Evolutionary conservation across 2,329 filamentous ascomycete genomes (phyloP), one percentile per base, ranked within the genome.

Genomic region (Chrysoporthe austroafricana): DNA sequence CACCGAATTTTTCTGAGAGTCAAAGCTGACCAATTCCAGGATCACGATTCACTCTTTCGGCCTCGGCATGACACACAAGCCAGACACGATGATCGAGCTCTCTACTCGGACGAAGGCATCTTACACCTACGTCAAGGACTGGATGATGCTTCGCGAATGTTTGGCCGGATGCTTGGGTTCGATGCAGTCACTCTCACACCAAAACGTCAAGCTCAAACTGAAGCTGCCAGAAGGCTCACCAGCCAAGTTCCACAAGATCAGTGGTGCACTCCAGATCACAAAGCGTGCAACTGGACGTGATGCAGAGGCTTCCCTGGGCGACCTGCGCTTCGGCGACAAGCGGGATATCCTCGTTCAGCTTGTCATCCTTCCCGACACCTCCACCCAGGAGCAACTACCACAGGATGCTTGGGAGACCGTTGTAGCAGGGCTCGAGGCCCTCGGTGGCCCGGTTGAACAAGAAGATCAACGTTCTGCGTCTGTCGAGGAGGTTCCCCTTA

Each of bases 71-170:
- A 98, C 95, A 0, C 96, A 99, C 80, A 98, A 98, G 80, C 96
- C 96, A 5, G 96, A 99, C 76, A 97, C 94, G 0, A 97, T 99
- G 94, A 97, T 99, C 71, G 95, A 98, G 79, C 83, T 99, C 14
- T 98, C 96, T 0, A 96, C 92, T 7, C 88, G 94, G 69, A 99
- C 96, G 3, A 99, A 98, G 81, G 96, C 94, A 4, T 96, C 94
- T 1, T 99, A 98, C 76, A 96, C 94, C 1, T 99, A 98, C 75
- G 94, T 99, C 73, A 99, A 98, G 80, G 96, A 99, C 78, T 99
- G 96, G 96, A 98, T 98, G 95, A 99, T 98, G 95, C 86, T 99
- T 46, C 91, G 96, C 39, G 96, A 99, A 78, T 98, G 96, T 77
- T 86, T 97, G 57, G 96, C 94, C 34, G 96, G 96, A 56, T 98